phyloP scores from a whole-genome alignment of 2,329 filamentous ascomycete genomes.

The Cladosporium sp. region DNA sequence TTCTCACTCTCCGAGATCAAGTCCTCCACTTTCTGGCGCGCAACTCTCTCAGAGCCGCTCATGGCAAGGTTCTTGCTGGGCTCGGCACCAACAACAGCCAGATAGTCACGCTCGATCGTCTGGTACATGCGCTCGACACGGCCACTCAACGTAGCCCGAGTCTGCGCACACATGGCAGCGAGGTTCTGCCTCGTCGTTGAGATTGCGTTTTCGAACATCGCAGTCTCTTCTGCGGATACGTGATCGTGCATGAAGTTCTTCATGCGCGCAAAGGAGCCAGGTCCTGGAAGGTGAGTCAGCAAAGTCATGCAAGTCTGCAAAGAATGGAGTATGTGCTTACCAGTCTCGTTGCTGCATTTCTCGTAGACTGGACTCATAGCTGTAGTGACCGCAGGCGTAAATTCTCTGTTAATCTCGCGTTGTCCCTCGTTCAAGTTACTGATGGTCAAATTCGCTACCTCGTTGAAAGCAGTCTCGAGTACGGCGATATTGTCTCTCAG shows the following conservation, averaged over 20 bases:
- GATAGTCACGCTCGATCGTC: constrained; percentile 36
- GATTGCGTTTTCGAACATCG: constrained; percentile 50
- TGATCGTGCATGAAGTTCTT: constrained; percentile 47
- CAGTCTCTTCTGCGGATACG: constrained; percentile 36
- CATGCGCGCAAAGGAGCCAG: constrained; percentile 50
- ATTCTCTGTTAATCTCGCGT: constrained; percentile 51
- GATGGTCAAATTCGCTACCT: constrained; percentile 32
- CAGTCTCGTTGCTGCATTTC: constrained; percentile 42
- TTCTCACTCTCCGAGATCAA: constrained; percentile 16
- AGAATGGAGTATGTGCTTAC: not conserved
- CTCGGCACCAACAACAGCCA: constrained; percentile 28
- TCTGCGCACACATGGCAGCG: constrained; percentile 38
- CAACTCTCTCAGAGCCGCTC: constrained; percentile 19
- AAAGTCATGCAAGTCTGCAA: constrained; percentile 17
- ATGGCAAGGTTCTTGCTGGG: constrained; percentile 15
- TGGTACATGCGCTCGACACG: constrained; percentile 43
- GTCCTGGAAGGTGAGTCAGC: constrained; percentile 17
- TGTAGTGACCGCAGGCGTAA: constrained; percentile 45
- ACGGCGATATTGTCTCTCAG: constrained; percentile 40
- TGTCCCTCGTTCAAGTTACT: constrained; percentile 43
- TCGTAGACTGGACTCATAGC: constrained; percentile 48
- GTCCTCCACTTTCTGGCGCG: constrained; percentile 20
- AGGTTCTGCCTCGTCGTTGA: constrained; percentile 40
- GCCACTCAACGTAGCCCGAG: constrained; percentile 41
- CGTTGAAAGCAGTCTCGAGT: constrained; percentile 40